Evolutionary conservation across 345 rosid species (phyloP), one percentile per base, ranked within the genome.

Genomic region (Boechera stricta): DNA sequence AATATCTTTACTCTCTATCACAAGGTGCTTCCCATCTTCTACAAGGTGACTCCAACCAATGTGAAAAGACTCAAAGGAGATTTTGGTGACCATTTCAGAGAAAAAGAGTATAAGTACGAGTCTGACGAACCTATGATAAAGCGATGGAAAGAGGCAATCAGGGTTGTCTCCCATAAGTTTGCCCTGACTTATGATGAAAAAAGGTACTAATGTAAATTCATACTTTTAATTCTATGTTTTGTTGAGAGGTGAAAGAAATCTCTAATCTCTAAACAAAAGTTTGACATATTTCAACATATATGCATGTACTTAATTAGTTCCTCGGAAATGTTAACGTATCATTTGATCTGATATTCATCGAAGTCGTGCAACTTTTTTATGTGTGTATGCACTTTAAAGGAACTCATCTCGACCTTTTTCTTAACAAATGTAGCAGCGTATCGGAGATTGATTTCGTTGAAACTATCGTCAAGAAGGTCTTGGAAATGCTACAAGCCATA

Each of bases 11-110:
- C 36, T 33, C 1, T 33, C 36, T 33, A 55, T 36, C 9, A 35
- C 29, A 35, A 59, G 64, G 64, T 59, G 3, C 45, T 59, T 59
- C 64, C 45, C 28, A 59, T 59, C 28, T 59, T 4, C 45, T 36
- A 59, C 64, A 59, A 59, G 1, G 64, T 59, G 64, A 59, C 15
- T 16, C 26, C 44, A 35, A 1, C 4, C 45, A 18, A 36, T 35
- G 64, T 59, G 8, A 59, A 59, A 59, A 5, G 7, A 10, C 45
- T 59, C 1, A 59, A 59, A 4, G 64, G 64, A 16, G 45, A 59
- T 0, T 59, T 59, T 16, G 45, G 64, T 59, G 29, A 59, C 29
- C 13, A 59, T 5, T 59, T 59, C 15, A 59, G 64, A 59, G 64
- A 36, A 16, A 2, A 36, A 18, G 64, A 59, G 29, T 0, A 18